Evolutionary conservation across 1,284 basidiomycete species (phyloP).

Genomic region (Sporisorium scitamineum): DNA sequence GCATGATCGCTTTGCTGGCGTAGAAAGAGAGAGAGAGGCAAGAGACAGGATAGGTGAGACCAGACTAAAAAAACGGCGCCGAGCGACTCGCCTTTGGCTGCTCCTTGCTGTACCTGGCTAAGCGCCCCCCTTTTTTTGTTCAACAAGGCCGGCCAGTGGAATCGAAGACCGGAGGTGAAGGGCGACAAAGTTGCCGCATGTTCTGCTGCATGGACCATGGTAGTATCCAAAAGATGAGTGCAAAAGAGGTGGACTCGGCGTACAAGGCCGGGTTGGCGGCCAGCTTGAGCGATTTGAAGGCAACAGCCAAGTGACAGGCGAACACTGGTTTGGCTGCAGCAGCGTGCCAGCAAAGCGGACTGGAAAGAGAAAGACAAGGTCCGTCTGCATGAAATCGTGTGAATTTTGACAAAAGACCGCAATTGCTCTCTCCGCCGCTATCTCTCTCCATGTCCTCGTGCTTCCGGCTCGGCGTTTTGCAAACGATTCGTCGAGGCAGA

Average conservation of each 20-base stretch:
- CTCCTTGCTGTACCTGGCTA: conserved; percentile 15
- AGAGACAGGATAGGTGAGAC: too few species aligned
- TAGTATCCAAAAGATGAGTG: background rate
- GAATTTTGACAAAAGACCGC: conserved; percentile 1
- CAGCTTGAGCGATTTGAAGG: background rate
- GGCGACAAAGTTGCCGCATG: background rate
- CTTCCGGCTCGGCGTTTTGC: conserved; percentile 1
- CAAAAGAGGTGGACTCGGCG: background rate
- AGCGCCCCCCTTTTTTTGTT: background rate
- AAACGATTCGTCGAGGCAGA: too few species aligned
- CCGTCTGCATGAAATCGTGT: conserved; percentile 3
- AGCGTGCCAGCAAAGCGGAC: conserved; percentile 5
- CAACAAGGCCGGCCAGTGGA: background rate
- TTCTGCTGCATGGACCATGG: background rate
- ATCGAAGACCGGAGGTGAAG: background rate
- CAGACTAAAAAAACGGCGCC: background rate
- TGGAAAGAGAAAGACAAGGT: background rate
- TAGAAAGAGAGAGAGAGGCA: too few species aligned
- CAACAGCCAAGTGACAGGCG: background rate
- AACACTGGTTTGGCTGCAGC: conserved; percentile 1
- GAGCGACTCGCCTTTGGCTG: background rate
- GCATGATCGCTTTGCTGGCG: too few species aligned
- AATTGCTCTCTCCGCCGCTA: background rate
- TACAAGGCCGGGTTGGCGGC: background rate
- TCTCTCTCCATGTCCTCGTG: background rate